Percentiles rank a stretch among this genome's conserved stretches.
phyloP scores from a whole-genome alignment of 2,329 filamentous ascomycete genomes.

The Westerdykella sp. region DNA sequence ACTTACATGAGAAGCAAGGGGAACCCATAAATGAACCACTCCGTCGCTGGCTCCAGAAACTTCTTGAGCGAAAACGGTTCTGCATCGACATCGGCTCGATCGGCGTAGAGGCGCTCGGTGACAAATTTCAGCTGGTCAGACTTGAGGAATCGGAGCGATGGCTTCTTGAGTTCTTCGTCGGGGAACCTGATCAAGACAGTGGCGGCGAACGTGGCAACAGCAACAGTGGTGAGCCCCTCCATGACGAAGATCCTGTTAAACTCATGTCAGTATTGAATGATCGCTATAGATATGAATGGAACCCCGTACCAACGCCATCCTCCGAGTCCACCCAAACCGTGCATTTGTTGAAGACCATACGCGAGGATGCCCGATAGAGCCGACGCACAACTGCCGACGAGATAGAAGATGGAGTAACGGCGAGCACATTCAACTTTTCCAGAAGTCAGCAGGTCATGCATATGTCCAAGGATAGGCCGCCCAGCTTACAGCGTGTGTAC shows the following conservation, averaged over 20 bases:
- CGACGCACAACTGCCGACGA: slow-evolving; percentile 21
- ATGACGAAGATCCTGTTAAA: slow-evolving; percentile 21
- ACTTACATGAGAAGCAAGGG: slow-evolving; percentile 17
- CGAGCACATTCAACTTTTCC: slow-evolving; percentile 16
- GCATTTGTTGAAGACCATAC: slow-evolving; percentile 25
- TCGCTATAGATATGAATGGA: neutral
- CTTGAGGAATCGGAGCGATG: slow-evolving; percentile 17
- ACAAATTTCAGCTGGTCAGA: slow-evolving; percentile 13
- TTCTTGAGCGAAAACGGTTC: slow-evolving; percentile 17
- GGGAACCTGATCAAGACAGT: slow-evolving; percentile 26
- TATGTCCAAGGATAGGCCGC: too few species aligned
- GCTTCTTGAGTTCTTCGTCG: slow-evolving; percentile 18
- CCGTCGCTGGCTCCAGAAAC: slow-evolving; percentile 14
- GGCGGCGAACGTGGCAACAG: slow-evolving; percentile 20
- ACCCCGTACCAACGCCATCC: slow-evolving; percentile 22
- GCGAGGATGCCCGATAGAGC: slow-evolving; percentile 22
- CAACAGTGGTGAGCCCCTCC: slow-evolving; percentile 22
- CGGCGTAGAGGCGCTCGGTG: slow-evolving; percentile 19
- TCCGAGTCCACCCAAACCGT: slow-evolving; percentile 15
- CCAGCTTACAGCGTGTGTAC: slow-evolving; percentile 18
- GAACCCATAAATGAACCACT: slow-evolving; percentile 20
- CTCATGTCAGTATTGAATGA: neutral
- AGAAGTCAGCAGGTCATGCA: neutral
- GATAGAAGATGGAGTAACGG: slow-evolving; percentile 22
- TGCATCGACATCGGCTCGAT: slow-evolving; percentile 19